phyloP scores from a whole-genome alignment of 2,329 filamentous ascomycete genomes.

The Annulohypoxylon truncatum region DNA sequence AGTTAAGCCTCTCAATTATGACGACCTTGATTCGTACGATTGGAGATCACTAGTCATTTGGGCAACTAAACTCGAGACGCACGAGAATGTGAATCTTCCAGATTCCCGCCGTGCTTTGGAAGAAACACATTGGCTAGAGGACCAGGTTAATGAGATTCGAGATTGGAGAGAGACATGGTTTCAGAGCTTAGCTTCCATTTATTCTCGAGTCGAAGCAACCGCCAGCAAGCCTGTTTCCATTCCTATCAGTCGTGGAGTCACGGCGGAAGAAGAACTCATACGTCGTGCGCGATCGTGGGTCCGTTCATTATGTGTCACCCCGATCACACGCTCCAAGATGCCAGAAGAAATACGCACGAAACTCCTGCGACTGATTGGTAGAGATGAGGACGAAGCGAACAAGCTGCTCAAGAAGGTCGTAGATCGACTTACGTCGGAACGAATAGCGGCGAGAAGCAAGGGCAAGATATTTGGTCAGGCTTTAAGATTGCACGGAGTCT shows the following conservation, averaged over 20 bases:
- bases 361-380: conserved; percentile 61
- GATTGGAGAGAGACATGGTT: conserved; percentile 70
- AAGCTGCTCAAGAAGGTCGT: conserved; percentile 61
- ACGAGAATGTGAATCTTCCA: conserved; percentile 62
- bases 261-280: conserved; percentile 50
- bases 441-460: conserved; percentile 70
- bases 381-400: conserved; percentile 55
- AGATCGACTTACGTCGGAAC: conserved; percentile 59
- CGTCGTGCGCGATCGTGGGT: conserved; percentile 68
- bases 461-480: conserved; percentile 69
- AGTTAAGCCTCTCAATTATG: conserved; percentile 71
- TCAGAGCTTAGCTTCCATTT: conserved; percentile 62
- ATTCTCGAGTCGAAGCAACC: conserved; percentile 66
- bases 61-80: conserved; percentile 66
- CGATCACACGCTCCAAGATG: conserved; percentile 50
- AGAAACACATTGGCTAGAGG: conserved; percentile 55
- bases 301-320: conserved; percentile 67
- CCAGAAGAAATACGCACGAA: conserved; percentile 61
- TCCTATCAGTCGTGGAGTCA: conserved; percentile 39
- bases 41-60: conserved; percentile 75
- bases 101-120: conserved; percentile 59
- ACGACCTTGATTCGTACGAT: conserved; percentile 73
- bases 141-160: conserved; percentile 51
- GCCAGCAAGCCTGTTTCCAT: conserved; percentile 61
- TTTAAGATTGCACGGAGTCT: conserved; percentile 71